phyloP scores from a whole-genome alignment of 2,329 filamentous ascomycete species.

The Rhynchosporium secalis region DNA sequence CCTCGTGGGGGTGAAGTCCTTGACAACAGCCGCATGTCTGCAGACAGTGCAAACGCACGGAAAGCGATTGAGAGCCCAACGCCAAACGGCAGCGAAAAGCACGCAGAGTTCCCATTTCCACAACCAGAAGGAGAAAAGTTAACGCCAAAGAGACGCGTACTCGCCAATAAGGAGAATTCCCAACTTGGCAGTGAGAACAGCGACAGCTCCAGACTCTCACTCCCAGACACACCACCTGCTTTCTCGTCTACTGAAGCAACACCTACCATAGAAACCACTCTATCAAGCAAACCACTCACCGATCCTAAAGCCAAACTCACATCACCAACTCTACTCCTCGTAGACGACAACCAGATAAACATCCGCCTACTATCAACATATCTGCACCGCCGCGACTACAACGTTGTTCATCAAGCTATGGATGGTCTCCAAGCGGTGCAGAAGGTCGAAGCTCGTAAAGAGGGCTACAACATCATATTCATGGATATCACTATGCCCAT shows the following conservation, averaged over 20 bases:
- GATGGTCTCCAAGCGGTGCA: slow-evolving; percentile 52
- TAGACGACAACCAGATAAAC: slow-evolving; percentile 48
- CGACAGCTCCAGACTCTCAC: not conserved
- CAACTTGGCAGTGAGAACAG: no score
- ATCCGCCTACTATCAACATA: slow-evolving; percentile 43
- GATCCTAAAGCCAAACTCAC: slow-evolving; percentile 1
- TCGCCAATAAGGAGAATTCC: not conserved
- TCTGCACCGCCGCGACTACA: slow-evolving; percentile 41
- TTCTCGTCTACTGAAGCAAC: not conserved
- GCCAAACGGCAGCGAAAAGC: slow-evolving; percentile 35
- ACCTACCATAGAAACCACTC: not conserved
- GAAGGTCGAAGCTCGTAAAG: slow-evolving; percentile 41
- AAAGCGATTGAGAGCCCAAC: slow-evolving; percentile 39
- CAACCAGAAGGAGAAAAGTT: slow-evolving; percentile 6
- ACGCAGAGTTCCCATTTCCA: slow-evolving; percentile 38
- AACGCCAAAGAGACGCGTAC: not conserved
- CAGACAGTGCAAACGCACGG: slow-evolving; percentile 37
- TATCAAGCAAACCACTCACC: not conserved
- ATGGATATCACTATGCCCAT: slow-evolving; percentile 57
- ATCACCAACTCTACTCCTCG: slow-evolving; percentile 39
- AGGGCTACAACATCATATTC: slow-evolving; percentile 46
- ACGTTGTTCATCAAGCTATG: slow-evolving; percentile 45
- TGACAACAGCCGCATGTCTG: slow-evolving; percentile 39
- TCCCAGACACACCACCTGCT: not conserved
- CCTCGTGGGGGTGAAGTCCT: slow-evolving; percentile 34